phyloP scores from a whole-genome alignment of 306 rosid species.

The Prunus fruticosa region DNA sequence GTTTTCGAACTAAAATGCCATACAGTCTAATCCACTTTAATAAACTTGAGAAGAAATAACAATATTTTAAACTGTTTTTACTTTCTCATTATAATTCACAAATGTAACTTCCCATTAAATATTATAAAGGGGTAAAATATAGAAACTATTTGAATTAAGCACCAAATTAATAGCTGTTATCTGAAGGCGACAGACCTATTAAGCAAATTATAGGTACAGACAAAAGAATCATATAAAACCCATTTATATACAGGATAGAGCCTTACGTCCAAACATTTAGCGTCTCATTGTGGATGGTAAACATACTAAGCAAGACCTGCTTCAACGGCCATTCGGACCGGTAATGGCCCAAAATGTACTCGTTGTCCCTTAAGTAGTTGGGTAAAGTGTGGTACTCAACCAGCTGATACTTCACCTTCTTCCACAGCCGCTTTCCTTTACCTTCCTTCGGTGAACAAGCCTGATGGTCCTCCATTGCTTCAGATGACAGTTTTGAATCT shows the following conservation, averaged over 20 bases:
- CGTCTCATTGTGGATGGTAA: constrained; percentile 90
- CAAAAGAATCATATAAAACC: background rate
- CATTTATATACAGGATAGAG: background rate
- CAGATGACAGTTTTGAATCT: constrained; percentile 25
- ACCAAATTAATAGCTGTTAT: background rate
- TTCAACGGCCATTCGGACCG: constrained; percentile 91
- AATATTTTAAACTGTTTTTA: background rate
- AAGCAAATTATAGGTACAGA: background rate
- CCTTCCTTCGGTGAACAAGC: constrained; percentile 38
- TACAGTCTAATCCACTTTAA: background rate
- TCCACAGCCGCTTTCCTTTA: constrained; percentile 75
- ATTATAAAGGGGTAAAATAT: background rate
- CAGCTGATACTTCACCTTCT: constrained; percentile 90
- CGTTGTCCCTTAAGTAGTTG: constrained; percentile 81
- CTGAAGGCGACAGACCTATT: background rate
- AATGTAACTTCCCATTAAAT: background rate
- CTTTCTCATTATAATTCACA: background rate
- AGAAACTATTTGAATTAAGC: background rate
- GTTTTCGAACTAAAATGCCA: background rate
- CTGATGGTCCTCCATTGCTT: constrained; percentile 30
- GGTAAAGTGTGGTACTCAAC: constrained; percentile 90
- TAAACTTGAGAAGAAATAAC: background rate
- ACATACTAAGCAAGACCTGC: constrained; percentile 77
- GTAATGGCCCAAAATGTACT: constrained; percentile 75
- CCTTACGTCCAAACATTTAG: constrained; percentile 98